phyloP scores from a whole-genome alignment of 2,329 filamentous ascomycete genomes.

The Claviceps sp. region DNA sequence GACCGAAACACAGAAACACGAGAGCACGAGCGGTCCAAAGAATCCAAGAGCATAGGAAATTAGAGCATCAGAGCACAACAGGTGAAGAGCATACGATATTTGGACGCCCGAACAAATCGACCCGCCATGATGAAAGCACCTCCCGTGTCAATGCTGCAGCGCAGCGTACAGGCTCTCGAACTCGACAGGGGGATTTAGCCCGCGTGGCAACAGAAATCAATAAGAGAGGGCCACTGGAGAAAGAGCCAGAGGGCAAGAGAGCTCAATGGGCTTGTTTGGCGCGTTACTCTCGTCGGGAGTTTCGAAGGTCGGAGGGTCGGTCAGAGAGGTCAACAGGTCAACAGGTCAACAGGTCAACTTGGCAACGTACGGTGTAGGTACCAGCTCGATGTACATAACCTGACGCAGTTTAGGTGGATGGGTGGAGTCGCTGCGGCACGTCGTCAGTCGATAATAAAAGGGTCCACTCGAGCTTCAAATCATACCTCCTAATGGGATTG shows the following conservation, averaged over 20 bases:
- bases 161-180: neutral
- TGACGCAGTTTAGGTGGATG: too few relatives aligned
- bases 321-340: neutral
- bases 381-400: too few relatives aligned
- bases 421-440: too few relatives aligned
- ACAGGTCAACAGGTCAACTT: neutral
- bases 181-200: neutral
- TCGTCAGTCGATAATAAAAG: too few relatives aligned
- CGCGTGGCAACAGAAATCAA: neutral
- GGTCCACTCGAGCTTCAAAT: too few relatives aligned
- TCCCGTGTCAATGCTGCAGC: slow-evolving; percentile 5
- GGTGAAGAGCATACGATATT: slow-evolving; percentile 45
- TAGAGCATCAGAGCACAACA: neutral
- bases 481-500: too few relatives aligned
- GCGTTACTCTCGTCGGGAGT: too few relatives aligned
- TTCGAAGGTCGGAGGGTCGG: too few relatives aligned
- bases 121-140: slow-evolving; percentile 36
- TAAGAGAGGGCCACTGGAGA: neutral
- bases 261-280: neutral
- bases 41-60: neutral
- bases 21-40: too few relatives aligned
- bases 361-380: too few relatives aligned
- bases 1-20: too few relatives aligned
- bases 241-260: slow-evolving; percentile 6
- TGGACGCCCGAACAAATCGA: slow-evolving; percentile 55